Conservation (phyloP, 1,284 basidiomycete species). For the Cutaneotrichosporon cyanovorans region DNA sequence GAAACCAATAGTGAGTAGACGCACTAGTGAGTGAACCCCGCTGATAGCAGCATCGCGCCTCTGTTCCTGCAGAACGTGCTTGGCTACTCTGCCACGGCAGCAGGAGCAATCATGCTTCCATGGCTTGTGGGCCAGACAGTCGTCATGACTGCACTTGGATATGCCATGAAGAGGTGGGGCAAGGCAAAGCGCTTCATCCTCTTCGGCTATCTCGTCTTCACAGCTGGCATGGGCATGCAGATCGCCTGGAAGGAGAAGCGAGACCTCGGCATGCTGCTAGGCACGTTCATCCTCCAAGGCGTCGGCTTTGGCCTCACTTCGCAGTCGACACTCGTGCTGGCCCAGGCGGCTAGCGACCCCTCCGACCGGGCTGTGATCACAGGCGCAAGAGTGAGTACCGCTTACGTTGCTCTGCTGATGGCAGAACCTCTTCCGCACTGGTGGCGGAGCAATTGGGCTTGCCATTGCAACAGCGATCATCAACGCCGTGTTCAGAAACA, state of each 20-base stretch:
- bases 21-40: background rate
- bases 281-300: slow-evolving; percentile 26
- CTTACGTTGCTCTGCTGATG: background rate
- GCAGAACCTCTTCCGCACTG: slow-evolving; percentile 9
- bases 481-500: slow-evolving; percentile 17
- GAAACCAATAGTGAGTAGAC: slow-evolving; percentile 8
- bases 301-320: slow-evolving; percentile 29
- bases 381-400: slow-evolving; percentile 21
- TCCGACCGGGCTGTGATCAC: slow-evolving; percentile 29
- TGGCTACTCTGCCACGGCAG: slow-evolving; percentile 15
- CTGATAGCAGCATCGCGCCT: slow-evolving; percentile 22
- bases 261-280: slow-evolving; percentile 18
- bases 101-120: slow-evolving; percentile 28
- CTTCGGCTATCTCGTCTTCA: slow-evolving; percentile 24
- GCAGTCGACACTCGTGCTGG: slow-evolving; percentile 30
- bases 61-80: slow-evolving; percentile 31
- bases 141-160: slow-evolving; percentile 25
- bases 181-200: slow-evolving; percentile 18
- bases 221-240: slow-evolving; percentile 23
- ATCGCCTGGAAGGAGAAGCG: slow-evolving; percentile 16
- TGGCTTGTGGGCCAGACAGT: slow-evolving; percentile 27
- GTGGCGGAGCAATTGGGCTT: slow-evolving; percentile 25
- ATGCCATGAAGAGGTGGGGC: slow-evolving; percentile 24
- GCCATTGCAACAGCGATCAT: slow-evolving; percentile 22
- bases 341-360: slow-evolving; percentile 24